Base-by-base conservation (phyloP, 768 basidiomycete species). In the Peribolospora baueri region DNA sequence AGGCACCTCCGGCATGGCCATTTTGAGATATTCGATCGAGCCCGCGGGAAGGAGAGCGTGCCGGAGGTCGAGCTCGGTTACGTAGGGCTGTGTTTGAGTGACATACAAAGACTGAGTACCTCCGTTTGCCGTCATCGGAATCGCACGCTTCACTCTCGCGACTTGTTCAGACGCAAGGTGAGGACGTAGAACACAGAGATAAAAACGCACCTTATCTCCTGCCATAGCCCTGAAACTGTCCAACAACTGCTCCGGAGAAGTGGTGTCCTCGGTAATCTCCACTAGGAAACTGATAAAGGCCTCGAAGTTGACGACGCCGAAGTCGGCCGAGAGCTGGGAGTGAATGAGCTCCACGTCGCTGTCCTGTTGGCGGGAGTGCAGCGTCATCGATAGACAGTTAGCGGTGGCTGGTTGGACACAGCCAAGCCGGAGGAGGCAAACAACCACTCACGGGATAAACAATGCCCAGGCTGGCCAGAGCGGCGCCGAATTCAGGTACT, bases 261-360 rank as follows among this genome's bases (percentile, higher is more conserved):
- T 87, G 55, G 93, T 85, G 65, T 98, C 93, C 69, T 97, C 90
- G 39, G 78, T 88, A 58, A 93, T 88, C 38, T 87, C 87, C 53
- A 90, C 90, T 69, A 98, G 69, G 58, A 95, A 78, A 58, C 88
- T 84, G 61, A 93, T 84, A 65, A 91, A 95, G 2, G 88, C 86
- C 64, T 95, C 84, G 65, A 82, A 95, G 0, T 79, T 85, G 14
- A 95, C 79, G 25, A 83, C 82, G 37, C 87, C 90, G 63, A 86
- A 87, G 53, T 81, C 81, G 48, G 75, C 71, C 25, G 8, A 38
- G 11, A 88, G 73, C 61, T 88, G 80, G 50, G 79, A 77, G 60
- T 82, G 87, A 46, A 93, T 82, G 47, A 74, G 74, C 57, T 81
- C 76, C 71, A 88, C 78, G 62, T 95, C 88, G 46, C 86, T 81